These are phyloP conservation scores for Globisporangium spinosum DNA, from an alignment of 352 stramenopile genomes.

Conservation along the genomic window DNA sequence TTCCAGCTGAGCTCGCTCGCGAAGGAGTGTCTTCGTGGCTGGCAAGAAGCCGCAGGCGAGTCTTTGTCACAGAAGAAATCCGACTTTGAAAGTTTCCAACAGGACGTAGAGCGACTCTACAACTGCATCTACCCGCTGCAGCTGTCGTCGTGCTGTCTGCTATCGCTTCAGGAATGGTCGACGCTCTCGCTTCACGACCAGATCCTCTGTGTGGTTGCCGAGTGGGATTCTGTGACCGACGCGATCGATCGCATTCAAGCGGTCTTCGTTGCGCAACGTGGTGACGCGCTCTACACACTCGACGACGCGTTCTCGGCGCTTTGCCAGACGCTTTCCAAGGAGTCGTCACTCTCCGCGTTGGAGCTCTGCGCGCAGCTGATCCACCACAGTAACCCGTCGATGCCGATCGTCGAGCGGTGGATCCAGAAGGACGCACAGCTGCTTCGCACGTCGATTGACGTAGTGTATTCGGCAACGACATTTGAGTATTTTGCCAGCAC, in stretches of 20 bases:
- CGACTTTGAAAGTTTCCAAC: slow-evolving; percentile 42
- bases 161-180: slow-evolving; percentile 54
- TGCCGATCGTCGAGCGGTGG: slow-evolving; percentile 36
- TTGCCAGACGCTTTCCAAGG: slow-evolving; percentile 29
- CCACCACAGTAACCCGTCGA: slow-evolving; percentile 58
- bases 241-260: slow-evolving; percentile 40
- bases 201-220: slow-evolving; percentile 38
- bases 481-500: neutral
- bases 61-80: slow-evolving; percentile 19
- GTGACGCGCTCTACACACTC: slow-evolving; percentile 30
- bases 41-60: slow-evolving; percentile 16
- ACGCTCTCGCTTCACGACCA: slow-evolving; percentile 57
- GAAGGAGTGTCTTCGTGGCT: slow-evolving; percentile 28
- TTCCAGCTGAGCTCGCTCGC: slow-evolving; percentile 42
- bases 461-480: slow-evolving; percentile 26
- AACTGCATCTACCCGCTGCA: slow-evolving; percentile 49
- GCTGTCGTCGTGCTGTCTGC: slow-evolving; percentile 34
- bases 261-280: slow-evolving; percentile 47
- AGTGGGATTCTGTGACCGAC: slow-evolving; percentile 21
- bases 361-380: slow-evolving; percentile 56
- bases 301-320: slow-evolving; percentile 55
- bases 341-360: slow-evolving; percentile 29
- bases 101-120: slow-evolving; percentile 54
- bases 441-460: slow-evolving; percentile 53
- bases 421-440: slow-evolving; percentile 57